These are phyloP conservation scores for Pyrus pyrifolia DNA, from an alignment of 306 rosid species.

Conservation along the genomic window DNA sequence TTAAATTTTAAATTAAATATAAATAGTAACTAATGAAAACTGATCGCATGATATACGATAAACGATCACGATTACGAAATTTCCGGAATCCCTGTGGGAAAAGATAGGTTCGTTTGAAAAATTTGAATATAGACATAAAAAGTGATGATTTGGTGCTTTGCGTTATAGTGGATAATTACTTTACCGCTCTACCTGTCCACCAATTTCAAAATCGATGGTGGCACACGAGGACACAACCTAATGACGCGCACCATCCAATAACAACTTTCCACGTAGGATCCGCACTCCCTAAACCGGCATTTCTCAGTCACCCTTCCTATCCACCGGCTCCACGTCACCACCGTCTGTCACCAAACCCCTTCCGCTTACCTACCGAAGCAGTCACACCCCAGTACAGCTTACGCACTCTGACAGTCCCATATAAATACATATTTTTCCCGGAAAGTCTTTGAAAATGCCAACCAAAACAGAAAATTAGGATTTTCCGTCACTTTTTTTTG, in stretches of 20 bases:
- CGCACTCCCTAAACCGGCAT: constrained; percentile 16
- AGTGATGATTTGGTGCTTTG: background rate
- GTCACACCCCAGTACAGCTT: constrained; percentile 12
- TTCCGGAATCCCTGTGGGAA: fast-evolving
- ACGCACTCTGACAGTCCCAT: background rate
- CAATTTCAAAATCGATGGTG: constrained; percentile 5
- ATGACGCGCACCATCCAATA: constrained; percentile 65
- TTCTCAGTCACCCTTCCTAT: constrained; percentile 8
- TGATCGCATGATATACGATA: too few relatives aligned
- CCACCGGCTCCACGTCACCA: constrained; percentile 2
- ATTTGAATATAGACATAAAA: too few relatives aligned
- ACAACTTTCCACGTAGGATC: constrained; percentile 29
- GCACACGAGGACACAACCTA: background rate
- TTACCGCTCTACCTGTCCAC: background rate
- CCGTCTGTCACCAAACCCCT: background rate
- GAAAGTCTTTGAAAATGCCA: background rate
- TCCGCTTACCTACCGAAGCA: constrained; percentile 27
- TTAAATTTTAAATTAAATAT: too few relatives aligned
- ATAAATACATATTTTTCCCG: background rate
- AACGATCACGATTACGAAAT: fast-evolving
- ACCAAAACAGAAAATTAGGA: background rate
- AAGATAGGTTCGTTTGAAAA: too few relatives aligned
- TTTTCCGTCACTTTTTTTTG: background rate
- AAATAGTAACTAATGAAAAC: too few relatives aligned
- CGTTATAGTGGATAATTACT: background rate